phyloP scores from a whole-genome alignment of 305 asterid genomes.

The Solanum hybrid region DNA sequence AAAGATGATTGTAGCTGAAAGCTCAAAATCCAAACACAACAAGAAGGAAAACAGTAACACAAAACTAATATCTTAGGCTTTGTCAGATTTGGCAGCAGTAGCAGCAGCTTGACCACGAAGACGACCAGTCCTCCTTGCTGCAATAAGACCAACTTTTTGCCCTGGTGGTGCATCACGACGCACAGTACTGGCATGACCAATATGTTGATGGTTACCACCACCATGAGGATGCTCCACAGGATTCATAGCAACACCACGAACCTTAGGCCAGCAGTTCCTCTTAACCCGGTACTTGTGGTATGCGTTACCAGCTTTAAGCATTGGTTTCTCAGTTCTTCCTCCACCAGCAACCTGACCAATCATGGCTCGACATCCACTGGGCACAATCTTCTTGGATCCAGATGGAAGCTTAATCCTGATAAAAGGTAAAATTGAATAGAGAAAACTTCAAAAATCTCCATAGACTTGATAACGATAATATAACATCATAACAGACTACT shows the following conservation, averaged over 20 bases:
- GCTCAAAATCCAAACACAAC: background rate
- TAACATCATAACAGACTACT: background rate
- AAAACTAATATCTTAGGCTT: constrained; percentile 18
- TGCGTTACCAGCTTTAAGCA: constrained; percentile 58
- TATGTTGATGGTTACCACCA: constrained; percentile 98
- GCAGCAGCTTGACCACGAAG: constrained; percentile 93
- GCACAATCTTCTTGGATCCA: constrained; percentile 52
- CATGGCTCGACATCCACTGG: constrained; percentile 62
- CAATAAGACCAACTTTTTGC: constrained; percentile 93
- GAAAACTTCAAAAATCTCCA: background rate
- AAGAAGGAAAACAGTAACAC: background rate
- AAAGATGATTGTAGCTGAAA: background rate
- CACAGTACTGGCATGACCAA: constrained; percentile 88
- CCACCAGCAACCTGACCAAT: constrained; percentile 35
- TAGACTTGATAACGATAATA: background rate
- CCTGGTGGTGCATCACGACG: constrained; percentile 97
- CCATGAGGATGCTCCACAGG: constrained; percentile 99
- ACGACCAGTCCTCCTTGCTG: constrained; percentile 92
- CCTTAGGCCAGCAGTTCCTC: constrained; percentile 62
- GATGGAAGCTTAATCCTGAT: constrained; percentile 47
- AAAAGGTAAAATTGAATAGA: background rate
- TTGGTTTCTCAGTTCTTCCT: constrained; percentile 32
- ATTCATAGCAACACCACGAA: constrained; percentile 92
- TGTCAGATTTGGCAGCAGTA: constrained; percentile 53
- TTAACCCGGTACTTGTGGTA: constrained; percentile 58